Percentiles rank a stretch among this genome's conserved stretches.
phyloP scores from a whole-genome alignment of 768 basidiomycete genomes.

The Lanmaoa pseudosensibilis region DNA sequence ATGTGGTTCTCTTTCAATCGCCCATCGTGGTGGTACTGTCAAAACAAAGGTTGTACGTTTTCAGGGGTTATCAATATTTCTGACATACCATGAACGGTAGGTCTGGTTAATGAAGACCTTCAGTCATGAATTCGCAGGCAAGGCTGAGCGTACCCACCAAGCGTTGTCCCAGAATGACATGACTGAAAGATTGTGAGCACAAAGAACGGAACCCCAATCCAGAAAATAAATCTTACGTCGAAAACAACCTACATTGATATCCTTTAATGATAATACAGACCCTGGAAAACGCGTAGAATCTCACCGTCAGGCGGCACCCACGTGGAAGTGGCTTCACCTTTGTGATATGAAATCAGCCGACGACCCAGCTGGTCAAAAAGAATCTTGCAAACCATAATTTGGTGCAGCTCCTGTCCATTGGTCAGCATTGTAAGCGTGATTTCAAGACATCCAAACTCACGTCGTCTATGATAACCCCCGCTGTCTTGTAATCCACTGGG shows the following conservation, averaged over 20 bases:
- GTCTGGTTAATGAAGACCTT: constrained; percentile 11
- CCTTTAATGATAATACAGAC: not conserved
- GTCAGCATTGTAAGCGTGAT: not conserved
- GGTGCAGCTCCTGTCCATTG: constrained; percentile 38
- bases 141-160: constrained; percentile 31
- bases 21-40: constrained; percentile 61
- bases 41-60: not conserved
- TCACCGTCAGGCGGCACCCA: constrained; percentile 65
- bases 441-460: constrained; percentile 37
- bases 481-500: constrained; percentile 79
- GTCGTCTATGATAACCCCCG: constrained; percentile 80
- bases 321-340: constrained; percentile 54
- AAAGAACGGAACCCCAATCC: not conserved
- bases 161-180: constrained; percentile 51
- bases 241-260: constrained; percentile 39
- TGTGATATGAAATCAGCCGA: constrained; percentile 1
- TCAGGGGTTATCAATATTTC: not conserved
- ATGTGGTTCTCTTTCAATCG: constrained; percentile 48
- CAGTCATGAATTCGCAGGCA: not conserved
- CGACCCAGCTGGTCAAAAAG: not conserved
- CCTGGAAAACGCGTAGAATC: not conserved
- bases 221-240: constrained; percentile 40
- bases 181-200: constrained; percentile 29
- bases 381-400: constrained; percentile 37
- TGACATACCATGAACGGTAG: constrained; percentile 30